Conservation (phyloP, 2,329 filamentous ascomycete species). For the Calonectria pauciramosa region DNA sequence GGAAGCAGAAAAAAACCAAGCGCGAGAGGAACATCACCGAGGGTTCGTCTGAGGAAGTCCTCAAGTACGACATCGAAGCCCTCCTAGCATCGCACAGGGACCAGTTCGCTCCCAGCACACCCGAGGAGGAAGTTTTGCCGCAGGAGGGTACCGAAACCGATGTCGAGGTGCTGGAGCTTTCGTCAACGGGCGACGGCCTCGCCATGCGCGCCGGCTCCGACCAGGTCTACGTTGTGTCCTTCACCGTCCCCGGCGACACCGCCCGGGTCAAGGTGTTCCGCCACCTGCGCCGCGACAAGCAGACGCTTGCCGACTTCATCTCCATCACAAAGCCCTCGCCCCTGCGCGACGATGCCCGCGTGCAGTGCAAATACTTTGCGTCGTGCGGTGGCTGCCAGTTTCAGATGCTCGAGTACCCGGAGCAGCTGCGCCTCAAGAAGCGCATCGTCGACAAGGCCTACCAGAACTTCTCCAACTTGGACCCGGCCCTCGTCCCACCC, state of each 20-base stretch:
- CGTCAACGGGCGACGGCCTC: conserved; percentile 93
- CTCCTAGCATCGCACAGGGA: conserved; percentile 61
- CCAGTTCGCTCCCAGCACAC: conserved; percentile 44
- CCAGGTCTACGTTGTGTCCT: conserved; percentile 88
- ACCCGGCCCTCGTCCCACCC: conserved; percentile 79
- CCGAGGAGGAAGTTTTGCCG: conserved; percentile 63
- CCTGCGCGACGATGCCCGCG: conserved; percentile 80
- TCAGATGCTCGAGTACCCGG: conserved; percentile 92
- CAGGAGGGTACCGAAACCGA: conserved; percentile 82
- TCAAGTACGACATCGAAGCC: conserved; percentile 72
- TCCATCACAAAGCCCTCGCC: conserved; percentile 80
- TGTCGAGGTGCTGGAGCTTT: conserved; percentile 84
- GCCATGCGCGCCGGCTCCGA: conserved; percentile 76
- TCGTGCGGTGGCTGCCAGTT: conserved; percentile 95
- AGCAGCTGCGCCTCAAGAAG: conserved; percentile 88
- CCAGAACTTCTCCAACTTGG: conserved; percentile 88
- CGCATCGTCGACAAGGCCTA: conserved; percentile 92
- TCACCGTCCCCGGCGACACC: conserved; percentile 86
- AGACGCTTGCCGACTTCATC: conserved; percentile 86
- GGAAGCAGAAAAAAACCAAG: conserved; percentile 67
- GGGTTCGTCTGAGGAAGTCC: conserved; percentile 76
- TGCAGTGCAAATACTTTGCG: conserved; percentile 89
- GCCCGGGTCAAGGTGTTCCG: conserved; percentile 84
- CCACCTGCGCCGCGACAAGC: conserved; percentile 74
- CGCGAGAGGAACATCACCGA: conserved; percentile 71